These are phyloP conservation scores for Ceratocystis colombiana DNA, from an alignment of 2,329 filamentous ascomycete genomes.

Conservation along the genomic window DNA sequence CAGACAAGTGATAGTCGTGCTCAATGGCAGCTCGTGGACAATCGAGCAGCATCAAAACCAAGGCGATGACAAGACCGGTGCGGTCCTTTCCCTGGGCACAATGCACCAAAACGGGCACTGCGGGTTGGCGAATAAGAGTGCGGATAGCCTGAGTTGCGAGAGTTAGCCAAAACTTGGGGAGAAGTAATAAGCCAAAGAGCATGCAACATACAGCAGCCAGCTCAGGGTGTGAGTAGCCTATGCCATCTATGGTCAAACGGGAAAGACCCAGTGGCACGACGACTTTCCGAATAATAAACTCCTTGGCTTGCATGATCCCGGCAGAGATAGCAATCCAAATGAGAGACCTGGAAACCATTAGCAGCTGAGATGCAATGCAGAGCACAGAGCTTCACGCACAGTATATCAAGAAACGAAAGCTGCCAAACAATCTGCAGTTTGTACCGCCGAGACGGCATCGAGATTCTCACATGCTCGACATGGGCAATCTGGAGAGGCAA, in stretches of 20 bases:
- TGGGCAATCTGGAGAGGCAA: conserved; percentile 13
- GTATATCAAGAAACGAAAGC: conserved; percentile 22
- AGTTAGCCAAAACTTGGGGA: no score
- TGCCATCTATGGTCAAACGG: conserved; percentile 57
- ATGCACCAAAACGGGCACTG: conserved; percentile 56
- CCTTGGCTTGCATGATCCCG: conserved; percentile 58
- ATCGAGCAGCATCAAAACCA: conserved; percentile 55
- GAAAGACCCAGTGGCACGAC: conserved; percentile 63
- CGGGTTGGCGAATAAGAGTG: conserved; percentile 32
- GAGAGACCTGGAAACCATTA: conserved; percentile 30
- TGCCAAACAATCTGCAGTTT: conserved; percentile 20
- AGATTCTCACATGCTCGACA: conserved; percentile 9
- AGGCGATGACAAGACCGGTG: conserved; percentile 55
- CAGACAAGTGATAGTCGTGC: conserved; percentile 61
- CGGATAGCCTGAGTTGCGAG: conserved; percentile 1
- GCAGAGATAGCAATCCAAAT: conserved; percentile 53
- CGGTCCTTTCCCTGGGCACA: conserved; percentile 88
- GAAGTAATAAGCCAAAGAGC: no score
- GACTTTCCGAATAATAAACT: conserved; percentile 57
- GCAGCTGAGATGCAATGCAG: conserved; percentile 34
- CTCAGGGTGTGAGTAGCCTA: conserved; percentile 57
- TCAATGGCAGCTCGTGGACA: conserved; percentile 51
- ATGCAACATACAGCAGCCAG: conserved; percentile 39
- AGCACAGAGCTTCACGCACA: conserved; percentile 16
- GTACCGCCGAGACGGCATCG: conserved; percentile 13